Base-by-base conservation (phyloP, 1,284 basidiomycete genomes). In the Puccinia triticina region DNA sequence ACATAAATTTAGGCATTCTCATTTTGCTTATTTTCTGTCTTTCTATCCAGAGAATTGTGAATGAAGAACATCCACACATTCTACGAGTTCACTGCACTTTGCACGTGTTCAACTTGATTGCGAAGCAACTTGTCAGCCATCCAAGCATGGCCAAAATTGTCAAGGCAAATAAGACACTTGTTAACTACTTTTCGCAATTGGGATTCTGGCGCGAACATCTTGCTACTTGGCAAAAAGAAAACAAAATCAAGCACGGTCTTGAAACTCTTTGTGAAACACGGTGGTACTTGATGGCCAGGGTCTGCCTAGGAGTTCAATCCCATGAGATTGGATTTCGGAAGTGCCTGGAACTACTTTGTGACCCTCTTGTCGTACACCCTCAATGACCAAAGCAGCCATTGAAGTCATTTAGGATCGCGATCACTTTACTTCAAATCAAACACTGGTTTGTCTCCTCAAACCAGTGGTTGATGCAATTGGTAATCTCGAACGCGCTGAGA, bases 371-470 rank as follows among this genome's bases (percentile, higher is more conserved):
- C 21, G 40, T 26, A 79, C 77, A 69, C 77, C 77, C 21, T 34
- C 10, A 29, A 50, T 69, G 8, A 34, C 64, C 3, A 29, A 53
- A 2, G 64, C 29, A 14, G 77, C 71, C 21, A 11, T 64, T 8
- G 10, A 53, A 4, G 21, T 78, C 48, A 69, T 78, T 53, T 21
- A 50, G 23, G 53, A 64, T 26, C 37, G 46, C n/a, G 48, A 78
- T 69, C 64, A 78, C 77, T 78, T 78, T 37, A 78, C 64, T 50
- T n/a, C n/a, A 12, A 78, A 78, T 55, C 37, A 78, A 67, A 57
- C 77, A 32, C 77, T 78, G 8, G 77, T 55, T 23, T 23, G 8
- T 11, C 26, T 69, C 64, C 43, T 67, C 1, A 50, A 55, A 67
- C 76, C 76, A 21, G 61, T 78, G n/a, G 34, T 78, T 23, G 46